Evolutionary conservation across 768 basidiomycete species (phyloP).

Genomic region (Kwoniella bestiolae): DNA sequence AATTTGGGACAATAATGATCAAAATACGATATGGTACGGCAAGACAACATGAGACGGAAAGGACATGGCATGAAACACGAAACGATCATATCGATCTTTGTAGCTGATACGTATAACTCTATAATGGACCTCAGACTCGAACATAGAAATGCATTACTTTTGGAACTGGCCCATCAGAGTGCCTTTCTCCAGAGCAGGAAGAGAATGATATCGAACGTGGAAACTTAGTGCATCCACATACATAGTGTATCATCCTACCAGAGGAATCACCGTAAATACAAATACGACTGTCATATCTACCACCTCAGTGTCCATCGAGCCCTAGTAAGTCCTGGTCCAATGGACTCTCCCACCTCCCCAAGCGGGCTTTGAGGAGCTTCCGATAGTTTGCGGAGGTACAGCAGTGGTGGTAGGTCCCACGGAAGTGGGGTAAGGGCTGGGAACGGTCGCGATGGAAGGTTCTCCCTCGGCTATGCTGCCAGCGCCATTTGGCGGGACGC

Average conservation of each 20-base stretch:
- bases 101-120: no score
- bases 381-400: neutral
- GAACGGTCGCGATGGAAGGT: neutral
- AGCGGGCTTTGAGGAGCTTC: neutral
- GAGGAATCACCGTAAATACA: no score
- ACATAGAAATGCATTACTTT: no score
- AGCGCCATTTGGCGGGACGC: neutral
- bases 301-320: no score
- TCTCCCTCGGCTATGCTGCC: neutral
- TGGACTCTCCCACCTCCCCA: neutral
- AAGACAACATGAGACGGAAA: neutral
- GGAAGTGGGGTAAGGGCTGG: no score
- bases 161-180: no score
- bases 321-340: conserved; percentile 1
- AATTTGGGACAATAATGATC: neutral
- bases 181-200: no score
- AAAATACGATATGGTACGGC: neutral
- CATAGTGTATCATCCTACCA: neutral
- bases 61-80: neutral
- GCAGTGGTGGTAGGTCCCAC: neutral
- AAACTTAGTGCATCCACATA: no score
- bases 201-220: no score
- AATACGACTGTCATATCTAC: no score
- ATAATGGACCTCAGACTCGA: no score
- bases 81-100: no score